These are phyloP conservation scores for Raphanus sativus DNA, from an alignment of 345 rosid species.

Conservation along the genomic window DNA sequence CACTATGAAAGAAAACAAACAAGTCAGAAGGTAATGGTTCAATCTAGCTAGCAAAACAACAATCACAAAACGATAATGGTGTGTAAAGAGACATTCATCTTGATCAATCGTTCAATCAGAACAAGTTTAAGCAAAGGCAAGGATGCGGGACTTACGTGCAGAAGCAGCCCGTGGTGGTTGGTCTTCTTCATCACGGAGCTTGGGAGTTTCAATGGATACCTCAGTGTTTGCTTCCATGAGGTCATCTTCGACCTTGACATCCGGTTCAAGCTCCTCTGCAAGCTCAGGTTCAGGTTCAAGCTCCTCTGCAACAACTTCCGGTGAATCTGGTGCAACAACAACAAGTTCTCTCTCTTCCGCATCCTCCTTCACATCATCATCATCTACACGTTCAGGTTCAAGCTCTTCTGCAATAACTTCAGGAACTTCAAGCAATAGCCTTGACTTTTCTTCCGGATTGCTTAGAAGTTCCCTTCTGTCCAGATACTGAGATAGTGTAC, in stretches of 20 bases:
- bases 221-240: slow-evolving; percentile 2
- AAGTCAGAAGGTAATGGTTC: not conserved
- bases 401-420: slow-evolving; percentile 58
- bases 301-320: slow-evolving; percentile 61
- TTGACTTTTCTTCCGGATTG: slow-evolving; percentile 55
- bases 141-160: slow-evolving; percentile 30
- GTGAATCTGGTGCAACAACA: slow-evolving; percentile 18
- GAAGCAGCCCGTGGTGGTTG: slow-evolving; percentile 33
- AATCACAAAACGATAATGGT: no score
- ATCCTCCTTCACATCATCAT: slow-evolving; percentile 24
- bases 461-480: slow-evolving; percentile 63
- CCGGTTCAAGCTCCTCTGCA: no score
- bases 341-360: no score
- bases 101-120: not conserved
- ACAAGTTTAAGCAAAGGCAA: no score
- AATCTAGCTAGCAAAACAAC: no score
- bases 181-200: slow-evolving; percentile 11
- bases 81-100: not conserved
- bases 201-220: not conserved
- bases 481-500: slow-evolving; percentile 63
- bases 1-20: not conserved
- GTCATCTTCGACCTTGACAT: slow-evolving; percentile 19
- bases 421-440: slow-evolving; percentile 63
- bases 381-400: slow-evolving; percentile 44
- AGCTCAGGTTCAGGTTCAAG: slow-evolving; percentile 49